Conservation (phyloP, 257 asterid species). For the Nicotiana attenuata region DNA sequence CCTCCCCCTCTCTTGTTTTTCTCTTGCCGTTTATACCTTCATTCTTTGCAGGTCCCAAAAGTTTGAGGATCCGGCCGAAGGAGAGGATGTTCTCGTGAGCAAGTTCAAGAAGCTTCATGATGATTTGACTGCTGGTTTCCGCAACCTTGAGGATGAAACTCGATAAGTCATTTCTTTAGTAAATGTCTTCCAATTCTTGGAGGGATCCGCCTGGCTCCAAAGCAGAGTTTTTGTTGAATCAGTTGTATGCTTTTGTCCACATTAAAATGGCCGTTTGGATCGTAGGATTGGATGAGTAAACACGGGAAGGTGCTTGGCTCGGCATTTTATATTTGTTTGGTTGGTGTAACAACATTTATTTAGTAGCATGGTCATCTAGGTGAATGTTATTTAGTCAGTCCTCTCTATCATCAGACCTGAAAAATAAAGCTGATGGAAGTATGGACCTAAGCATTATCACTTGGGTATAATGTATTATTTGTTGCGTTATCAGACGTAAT, state of each 20-base stretch:
- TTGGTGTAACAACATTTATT: background rate
- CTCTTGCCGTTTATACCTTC: background rate
- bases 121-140: constrained; percentile 91
- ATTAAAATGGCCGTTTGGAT: background rate
- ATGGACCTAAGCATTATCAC: background rate
- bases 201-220: background rate
- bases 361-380: background rate
- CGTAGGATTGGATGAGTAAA: background rate
- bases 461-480: background rate
- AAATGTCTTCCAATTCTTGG: background rate
- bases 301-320: background rate
- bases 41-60: constrained; percentile 73
- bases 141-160: constrained; percentile 88
- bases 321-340: background rate
- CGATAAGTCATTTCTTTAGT: constrained; percentile 38
- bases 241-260: background rate
- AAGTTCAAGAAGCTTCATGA: constrained; percentile 86
- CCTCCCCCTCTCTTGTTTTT: background rate
- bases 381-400: background rate
- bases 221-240: background rate
- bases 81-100: constrained; percentile 64
- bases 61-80: constrained; percentile 98
- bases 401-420: background rate
- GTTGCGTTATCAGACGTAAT: background rate
- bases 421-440: background rate